A percentile compares a stretch with the other conserved stretches of the same genome.
Evolutionary conservation across 495 filamentous ascomycete genomes (phyloP).

Genomic region (Coniosporium apollinis): DNA sequence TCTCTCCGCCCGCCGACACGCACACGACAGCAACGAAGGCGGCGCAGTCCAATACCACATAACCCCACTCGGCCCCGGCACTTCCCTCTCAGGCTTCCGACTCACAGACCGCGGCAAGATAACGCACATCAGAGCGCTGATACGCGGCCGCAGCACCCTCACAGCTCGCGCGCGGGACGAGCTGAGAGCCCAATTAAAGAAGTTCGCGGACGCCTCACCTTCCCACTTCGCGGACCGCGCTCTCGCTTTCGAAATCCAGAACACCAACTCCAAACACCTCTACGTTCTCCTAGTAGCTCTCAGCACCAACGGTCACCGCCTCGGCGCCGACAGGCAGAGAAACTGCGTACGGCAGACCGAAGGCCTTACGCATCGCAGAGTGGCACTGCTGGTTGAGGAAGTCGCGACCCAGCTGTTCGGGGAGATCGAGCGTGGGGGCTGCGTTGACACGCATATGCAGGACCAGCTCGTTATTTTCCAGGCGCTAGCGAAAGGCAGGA

Average conservation of each 20-base stretch:
- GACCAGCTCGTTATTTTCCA: slow-evolving; percentile 77
- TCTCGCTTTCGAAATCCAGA: slow-evolving; percentile 10
- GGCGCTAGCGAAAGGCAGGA: slow-evolving; percentile 43
- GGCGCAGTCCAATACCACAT: slow-evolving; percentile 45
- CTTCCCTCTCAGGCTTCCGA: slow-evolving; percentile 30
- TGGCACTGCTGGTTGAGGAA: slow-evolving; percentile 22
- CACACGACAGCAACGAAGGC: slow-evolving; percentile 33
- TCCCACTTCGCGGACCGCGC: slow-evolving; percentile 4
- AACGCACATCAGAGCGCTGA: slow-evolving; percentile 45
- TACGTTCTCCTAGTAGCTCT: slow-evolving; percentile 62
- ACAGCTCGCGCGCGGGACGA: slow-evolving; percentile 5
- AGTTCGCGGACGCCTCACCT: slow-evolving; percentile 1
- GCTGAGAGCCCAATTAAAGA: too few relatives aligned
- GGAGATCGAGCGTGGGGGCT: slow-evolving; percentile 37
- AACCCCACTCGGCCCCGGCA: slow-evolving; percentile 29
- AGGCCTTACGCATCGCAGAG: slow-evolving; percentile 36
- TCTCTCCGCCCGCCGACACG: slow-evolving; percentile 52
- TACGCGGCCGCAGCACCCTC: slow-evolving; percentile 23
- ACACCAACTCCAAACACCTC: slow-evolving; percentile 39
- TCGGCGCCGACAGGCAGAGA: slow-evolving; percentile 58
- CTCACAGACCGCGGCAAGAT: slow-evolving; percentile 25
- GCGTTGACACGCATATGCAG: slow-evolving; percentile 54
- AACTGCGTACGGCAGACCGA: too few relatives aligned
- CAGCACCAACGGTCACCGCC: slow-evolving; percentile 40
- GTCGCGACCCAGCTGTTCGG: slow-evolving; percentile 41